Evolutionary conservation across 108 stramenopile genomes (phyloP), one percentile per base, ranked within the genome.

Genomic region (Conticribra weissflogii): DNA sequence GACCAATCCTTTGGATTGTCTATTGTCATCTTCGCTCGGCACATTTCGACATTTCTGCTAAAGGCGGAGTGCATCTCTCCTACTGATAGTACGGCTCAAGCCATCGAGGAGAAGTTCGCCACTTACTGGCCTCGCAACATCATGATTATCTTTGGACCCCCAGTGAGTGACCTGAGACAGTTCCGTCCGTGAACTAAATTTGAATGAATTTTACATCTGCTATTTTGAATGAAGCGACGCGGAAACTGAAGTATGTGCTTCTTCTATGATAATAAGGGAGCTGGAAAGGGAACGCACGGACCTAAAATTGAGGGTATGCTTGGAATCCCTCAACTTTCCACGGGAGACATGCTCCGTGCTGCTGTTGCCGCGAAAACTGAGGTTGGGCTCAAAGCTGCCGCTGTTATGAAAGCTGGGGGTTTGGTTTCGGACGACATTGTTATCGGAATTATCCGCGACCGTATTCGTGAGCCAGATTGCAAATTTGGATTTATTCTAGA

Each of bases 271-370:
- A 15, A 23, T 44, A 44, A 57, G 63, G 82, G 82, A 19, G 88
- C 90, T 24, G 90, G 94, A 63, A 92, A 93, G 71, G 95, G 95
- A 62, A 96, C 95, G 12, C 95, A 96, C 50, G 91, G 88, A 17
- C 94, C 94, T 57, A 91, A 91, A 76, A 93, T 96, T 66, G 91
- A 90, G 74, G 82, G 81, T 41, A 46, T 96, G 54, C 75, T 96
- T 45, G 89, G 89, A 24, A 86, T 93, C 60, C 94, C 94, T 8
- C 91, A 92, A 79, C 85, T 96, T 22, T 96, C 94, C 56, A 96
- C 94, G 0, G 99, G 99, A 21, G 99, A 99, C 83, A 99, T 99
- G 98, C 89, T 99, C 72, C 95, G 99, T 46, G 98, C 94, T 3
- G 99, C 99, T 49, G 99, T 99, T n/a, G 52, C 88, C 21, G 88